Percentiles rank a stretch among this genome's conserved stretches.
phyloP scores from a whole-genome alignment of 1,139 yeast species.

The Arxiozyma heterogenica region DNA sequence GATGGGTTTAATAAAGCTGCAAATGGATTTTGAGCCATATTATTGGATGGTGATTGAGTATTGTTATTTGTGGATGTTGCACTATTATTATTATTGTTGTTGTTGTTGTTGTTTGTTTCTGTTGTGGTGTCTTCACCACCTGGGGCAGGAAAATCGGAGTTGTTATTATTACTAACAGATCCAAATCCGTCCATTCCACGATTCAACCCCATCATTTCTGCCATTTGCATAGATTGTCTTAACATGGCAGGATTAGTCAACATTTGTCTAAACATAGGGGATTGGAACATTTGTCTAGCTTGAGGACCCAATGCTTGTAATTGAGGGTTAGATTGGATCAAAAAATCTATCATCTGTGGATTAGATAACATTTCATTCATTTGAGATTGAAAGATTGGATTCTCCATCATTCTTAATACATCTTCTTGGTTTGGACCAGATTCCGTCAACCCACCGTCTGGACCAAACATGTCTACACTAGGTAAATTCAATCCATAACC shows the following conservation, averaged over 20 bases:
- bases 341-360: slow-evolving; percentile 74
- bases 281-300: slow-evolving; percentile 75
- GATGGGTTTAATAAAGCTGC: slow-evolving; percentile 39
- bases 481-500: slow-evolving; percentile 71
- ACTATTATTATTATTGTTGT: slow-evolving; percentile 7
- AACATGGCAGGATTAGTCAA: slow-evolving; percentile 76
- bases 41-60: slow-evolving; percentile 13
- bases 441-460: slow-evolving; percentile 80
- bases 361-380: slow-evolving; percentile 71
- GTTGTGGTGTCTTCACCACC: slow-evolving; percentile 3
- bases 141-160: slow-evolving; percentile 4
- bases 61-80: slow-evolving; percentile 9
- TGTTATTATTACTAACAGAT: slow-evolving; percentile 22
- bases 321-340: slow-evolving; percentile 79
- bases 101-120: slow-evolving; percentile 2
- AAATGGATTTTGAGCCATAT: slow-evolving; percentile 39
- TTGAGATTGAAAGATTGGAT: slow-evolving; percentile 71
- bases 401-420: slow-evolving; percentile 61
- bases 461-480: slow-evolving; percentile 81
- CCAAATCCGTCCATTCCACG: slow-evolving; percentile 29
- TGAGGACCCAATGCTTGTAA: slow-evolving; percentile 83
- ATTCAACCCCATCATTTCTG: slow-evolving; percentile 39
- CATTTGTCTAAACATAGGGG: slow-evolving; percentile 79
- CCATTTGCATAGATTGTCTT: slow-evolving; percentile 73
- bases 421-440: slow-evolving; percentile 64